Conservation (phyloP, 164 flowering plant genomes). For the Saururus chinensis region DNA sequence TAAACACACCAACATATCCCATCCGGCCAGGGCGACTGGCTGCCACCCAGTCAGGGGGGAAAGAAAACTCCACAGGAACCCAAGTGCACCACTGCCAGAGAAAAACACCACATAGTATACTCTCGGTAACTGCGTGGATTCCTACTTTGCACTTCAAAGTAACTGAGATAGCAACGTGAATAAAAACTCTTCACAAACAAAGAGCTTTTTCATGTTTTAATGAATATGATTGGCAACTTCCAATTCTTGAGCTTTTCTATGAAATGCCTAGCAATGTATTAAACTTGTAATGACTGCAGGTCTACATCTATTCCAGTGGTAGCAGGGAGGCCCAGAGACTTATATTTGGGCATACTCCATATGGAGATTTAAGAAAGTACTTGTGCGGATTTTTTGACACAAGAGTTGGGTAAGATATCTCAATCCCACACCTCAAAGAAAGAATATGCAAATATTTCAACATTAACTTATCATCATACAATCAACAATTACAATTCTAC, state of each 20-base stretch:
- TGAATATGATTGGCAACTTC: too few species aligned
- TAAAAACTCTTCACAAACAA: neutral
- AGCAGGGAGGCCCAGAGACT: conserved; percentile 97
- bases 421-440: neutral
- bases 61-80: too few species aligned
- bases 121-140: too few species aligned
- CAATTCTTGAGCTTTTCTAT: neutral
- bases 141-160: too few species aligned
- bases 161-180: too few species aligned
- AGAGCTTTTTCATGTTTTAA: neutral
- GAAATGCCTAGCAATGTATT: neutral
- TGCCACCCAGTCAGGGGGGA: too few species aligned
- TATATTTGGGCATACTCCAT: conserved; percentile 71
- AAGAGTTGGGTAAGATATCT: conserved; percentile 53
- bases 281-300: conserved; percentile 33
- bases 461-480: neutral
- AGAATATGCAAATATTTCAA: too few species aligned
- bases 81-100: too few species aligned
- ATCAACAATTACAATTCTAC: neutral
- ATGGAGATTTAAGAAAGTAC: conserved; percentile 85
- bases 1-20: too few species aligned
- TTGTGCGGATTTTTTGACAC: conserved; percentile 86
- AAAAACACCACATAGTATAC: too few species aligned
- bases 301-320: conserved; percentile 95
- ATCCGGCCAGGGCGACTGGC: too few species aligned